A percentile compares a stretch with the other conserved stretches of the same genome.
Conservation (phyloP, 1,139 yeast genomes). For the Torulaspora globosa region DNA sequence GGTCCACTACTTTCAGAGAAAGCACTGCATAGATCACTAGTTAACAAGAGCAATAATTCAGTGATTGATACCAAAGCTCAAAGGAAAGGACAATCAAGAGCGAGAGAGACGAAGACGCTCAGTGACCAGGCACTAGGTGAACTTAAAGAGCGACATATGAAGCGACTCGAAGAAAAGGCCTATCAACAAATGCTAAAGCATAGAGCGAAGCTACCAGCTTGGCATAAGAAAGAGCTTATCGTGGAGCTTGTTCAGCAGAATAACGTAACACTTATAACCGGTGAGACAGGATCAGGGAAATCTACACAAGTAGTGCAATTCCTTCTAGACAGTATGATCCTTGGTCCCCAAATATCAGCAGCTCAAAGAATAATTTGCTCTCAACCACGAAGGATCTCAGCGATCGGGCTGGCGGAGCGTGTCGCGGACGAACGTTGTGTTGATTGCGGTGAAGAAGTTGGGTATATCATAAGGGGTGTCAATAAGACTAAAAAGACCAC, state of each 20-base stretch:
- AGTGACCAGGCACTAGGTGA: conserved; percentile 29
- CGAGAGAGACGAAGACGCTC: conserved; percentile 3
- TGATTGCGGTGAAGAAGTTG: conserved; percentile 70
- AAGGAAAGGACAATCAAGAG: background rate
- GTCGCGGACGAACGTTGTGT: conserved; percentile 78
- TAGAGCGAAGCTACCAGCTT: conserved; percentile 73
- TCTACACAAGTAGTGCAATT: conserved; percentile 93
- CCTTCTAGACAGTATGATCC: conserved; percentile 57
- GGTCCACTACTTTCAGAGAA: conserved; percentile 52
- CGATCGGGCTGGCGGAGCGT: conserved; percentile 91
- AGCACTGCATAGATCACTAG: conserved; percentile 18
- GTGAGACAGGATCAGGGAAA: conserved; percentile 97
- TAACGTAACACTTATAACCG: conserved; percentile 76
- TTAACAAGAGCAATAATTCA: background rate
- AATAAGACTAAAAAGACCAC: conserved; percentile 61
- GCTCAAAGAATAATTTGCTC: conserved; percentile 72
- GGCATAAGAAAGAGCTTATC: conserved; percentile 59
- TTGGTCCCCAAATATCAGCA: conserved; percentile 25
- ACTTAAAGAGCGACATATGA: conserved; percentile 33
- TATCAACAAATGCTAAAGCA: conserved; percentile 40
- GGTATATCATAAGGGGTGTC: conserved; percentile 88
- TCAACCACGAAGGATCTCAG: conserved; percentile 93
- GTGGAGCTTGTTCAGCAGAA: conserved; percentile 53
- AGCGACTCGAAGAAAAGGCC: conserved; percentile 27
- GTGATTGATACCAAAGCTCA: background rate